A percentile compares a stretch with the other conserved stretches of the same genome.
Conservation (phyloP, 2,329 filamentous ascomycete species). For the Orbilia javanica region DNA sequence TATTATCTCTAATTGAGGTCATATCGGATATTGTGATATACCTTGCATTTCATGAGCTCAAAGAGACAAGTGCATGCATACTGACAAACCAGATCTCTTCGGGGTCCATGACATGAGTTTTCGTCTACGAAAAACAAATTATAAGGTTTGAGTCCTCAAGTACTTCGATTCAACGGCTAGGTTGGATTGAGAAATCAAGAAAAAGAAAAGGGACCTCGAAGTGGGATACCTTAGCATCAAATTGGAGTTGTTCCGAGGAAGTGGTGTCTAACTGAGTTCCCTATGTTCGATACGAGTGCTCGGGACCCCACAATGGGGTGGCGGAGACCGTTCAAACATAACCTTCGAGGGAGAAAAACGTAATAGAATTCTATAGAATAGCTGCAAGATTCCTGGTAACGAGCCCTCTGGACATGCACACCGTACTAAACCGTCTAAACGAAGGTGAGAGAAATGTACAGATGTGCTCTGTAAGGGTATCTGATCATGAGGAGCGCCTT, state of each 20-base stretch:
- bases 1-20: slow-evolving; percentile 30
- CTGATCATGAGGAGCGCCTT: slow-evolving; percentile 41
- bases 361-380: slow-evolving; percentile 33
- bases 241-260: slow-evolving; percentile 8
- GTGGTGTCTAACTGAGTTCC: slow-evolving; percentile 31
- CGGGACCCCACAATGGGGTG: slow-evolving; percentile 31
- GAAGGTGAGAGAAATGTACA: slow-evolving; percentile 18
- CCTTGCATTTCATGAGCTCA: slow-evolving; percentile 19
- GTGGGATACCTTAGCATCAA: slow-evolving; percentile 10
- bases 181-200: slow-evolving; percentile 19
- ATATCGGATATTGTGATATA: slow-evolving; percentile 26
- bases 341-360: slow-evolving; percentile 21
- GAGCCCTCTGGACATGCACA: slow-evolving; percentile 14
- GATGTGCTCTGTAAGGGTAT: background rate
- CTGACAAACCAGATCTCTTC: slow-evolving; percentile 11
- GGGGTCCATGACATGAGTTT: slow-evolving; percentile 9
- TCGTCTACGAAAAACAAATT: slow-evolving; percentile 35
- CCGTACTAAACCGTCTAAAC: slow-evolving; percentile 5
- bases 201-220: background rate
- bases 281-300: slow-evolving; percentile 16
- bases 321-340: slow-evolving; percentile 4
- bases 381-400: slow-evolving; percentile 41
- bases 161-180: slow-evolving; percentile 12
- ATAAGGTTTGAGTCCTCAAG: slow-evolving; percentile 9
- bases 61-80: slow-evolving; percentile 35